phyloP scores from a whole-genome alignment of 495 filamentous ascomycete genomes.

The Penicillium silybi region DNA sequence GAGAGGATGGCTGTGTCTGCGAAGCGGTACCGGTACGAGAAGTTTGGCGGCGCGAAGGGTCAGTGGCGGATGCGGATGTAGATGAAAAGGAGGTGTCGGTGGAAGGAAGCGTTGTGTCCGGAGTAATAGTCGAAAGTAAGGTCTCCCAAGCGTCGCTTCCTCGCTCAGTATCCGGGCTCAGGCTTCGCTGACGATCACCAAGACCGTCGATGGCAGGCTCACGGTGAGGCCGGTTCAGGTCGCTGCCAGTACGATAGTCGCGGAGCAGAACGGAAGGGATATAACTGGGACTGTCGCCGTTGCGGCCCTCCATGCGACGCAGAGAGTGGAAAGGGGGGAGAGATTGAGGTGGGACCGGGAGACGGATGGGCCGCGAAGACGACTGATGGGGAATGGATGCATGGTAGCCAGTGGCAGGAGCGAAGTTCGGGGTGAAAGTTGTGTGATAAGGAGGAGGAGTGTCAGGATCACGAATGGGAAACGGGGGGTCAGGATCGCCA shows the following conservation, averaged over 20 bases:
- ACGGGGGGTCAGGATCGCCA: too few species aligned
- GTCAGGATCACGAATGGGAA: conserved; percentile 3
- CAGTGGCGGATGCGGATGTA: conserved; percentile 47
- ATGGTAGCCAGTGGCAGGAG: conserved; percentile 40
- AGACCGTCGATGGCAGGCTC: conserved; percentile 60
- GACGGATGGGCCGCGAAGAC: conserved; percentile 17
- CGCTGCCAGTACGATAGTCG: conserved; percentile 24
- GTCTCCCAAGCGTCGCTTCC: conserved; percentile 68
- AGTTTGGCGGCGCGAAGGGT: conserved; percentile 17
- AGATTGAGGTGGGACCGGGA: conserved; percentile 19
- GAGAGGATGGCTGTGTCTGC: conserved; percentile 21
- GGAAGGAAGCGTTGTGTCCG: conserved; percentile 76
- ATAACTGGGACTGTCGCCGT: conserved; percentile 9
- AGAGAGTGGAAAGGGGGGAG: conserved; percentile 2
- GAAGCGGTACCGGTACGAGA: conserved; percentile 39
- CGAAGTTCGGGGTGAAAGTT: conserved; percentile 43
- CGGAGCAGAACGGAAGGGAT: conserved; percentile 1
- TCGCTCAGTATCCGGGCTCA: conserved; percentile 65
- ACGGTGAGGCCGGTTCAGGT: conserved; percentile 14
- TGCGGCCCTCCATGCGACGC: conserved; percentile 18
- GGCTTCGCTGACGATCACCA: conserved; percentile 77
- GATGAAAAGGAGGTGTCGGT: conserved; percentile 77
- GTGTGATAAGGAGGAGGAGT: neutral
- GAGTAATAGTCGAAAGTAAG: conserved; percentile 72
- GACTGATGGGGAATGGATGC: conserved; percentile 22